Base-by-base conservation (phyloP, 257 asterid species). In the Salvia miltiorrhiza region DNA sequence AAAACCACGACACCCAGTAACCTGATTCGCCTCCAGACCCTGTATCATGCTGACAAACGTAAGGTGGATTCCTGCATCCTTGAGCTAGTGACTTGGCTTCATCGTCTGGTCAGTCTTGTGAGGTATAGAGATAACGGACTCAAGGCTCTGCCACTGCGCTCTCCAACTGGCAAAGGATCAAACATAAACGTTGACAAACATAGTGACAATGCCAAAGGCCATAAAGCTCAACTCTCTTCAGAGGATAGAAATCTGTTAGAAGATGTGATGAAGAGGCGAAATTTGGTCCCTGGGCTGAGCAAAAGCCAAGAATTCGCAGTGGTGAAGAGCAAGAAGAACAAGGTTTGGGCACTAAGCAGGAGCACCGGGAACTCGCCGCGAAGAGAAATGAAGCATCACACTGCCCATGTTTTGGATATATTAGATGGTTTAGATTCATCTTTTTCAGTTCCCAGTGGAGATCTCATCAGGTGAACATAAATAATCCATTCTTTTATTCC, bases 11-110 rank as follows among this genome's bases (percentile, higher is more conserved):
- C 80, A 4, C 84, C 73, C 30, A 78, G 37, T 55, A 86, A 75
- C 83, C 77, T 85, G 52, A 86, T 87, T 37, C 93, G 97, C 56
- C 73, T 94, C 62, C 99, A 91, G 57, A 94, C 99, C 5, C 93
- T 94, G 13, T 90, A 90, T 33, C 97, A 94, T 7, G 97, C 97
- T 0, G 96, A 94, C 71, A 94, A 87, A 68, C 63, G 50, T 60
- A 89, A 81, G 79, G 96, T 82, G 40, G 97, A 94, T 55, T 45
- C 81, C 13, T 74, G 78, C 87, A 83, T 94, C 58, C 97, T 91
- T 0, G 97, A 91, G 40, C 79, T 89, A 7, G 86, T 94, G 68
- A 79, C 92, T 17, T 94, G 85, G 92, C 97, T 94, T 64, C 96
- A 91, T 49, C 93, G 85, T 56, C 92, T 91, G 37, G 84, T 94